phyloP scores from a whole-genome alignment of 1,139 yeast species.

The Kurtzmaniella quercitrusa region DNA sequence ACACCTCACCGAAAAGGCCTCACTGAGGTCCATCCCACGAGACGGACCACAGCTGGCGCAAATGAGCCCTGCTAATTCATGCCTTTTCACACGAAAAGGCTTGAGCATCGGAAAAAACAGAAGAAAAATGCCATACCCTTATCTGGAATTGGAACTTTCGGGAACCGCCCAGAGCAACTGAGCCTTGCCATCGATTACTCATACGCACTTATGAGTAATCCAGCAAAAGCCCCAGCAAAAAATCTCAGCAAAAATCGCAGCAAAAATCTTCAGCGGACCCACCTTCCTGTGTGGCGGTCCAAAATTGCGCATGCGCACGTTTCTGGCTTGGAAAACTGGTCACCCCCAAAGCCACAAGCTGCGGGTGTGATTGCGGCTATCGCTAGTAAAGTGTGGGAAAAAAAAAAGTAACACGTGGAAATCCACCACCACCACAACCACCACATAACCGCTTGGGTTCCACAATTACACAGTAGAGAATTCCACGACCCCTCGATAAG shows the following conservation, averaged over 20 bases:
- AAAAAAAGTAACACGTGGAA: neutral
- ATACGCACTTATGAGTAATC: neutral
- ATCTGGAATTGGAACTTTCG: neutral
- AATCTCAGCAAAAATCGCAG: too few species aligned
- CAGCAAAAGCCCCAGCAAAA: neutral
- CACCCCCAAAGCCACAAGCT: neutral
- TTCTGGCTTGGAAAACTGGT: neutral
- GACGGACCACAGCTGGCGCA: too few species aligned
- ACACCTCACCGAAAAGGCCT: too few species aligned
- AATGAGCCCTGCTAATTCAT: too few species aligned
- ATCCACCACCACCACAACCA: constrained; percentile 1
- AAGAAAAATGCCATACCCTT: neutral
- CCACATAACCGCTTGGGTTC: constrained; percentile 1
- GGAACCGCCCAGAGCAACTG: neutral
- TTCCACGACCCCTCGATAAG: neutral
- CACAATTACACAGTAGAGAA: neutral
- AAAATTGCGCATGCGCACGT: neutral
- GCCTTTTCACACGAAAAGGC: too few species aligned
- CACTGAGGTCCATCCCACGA: too few species aligned
- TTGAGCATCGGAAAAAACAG: neutral
- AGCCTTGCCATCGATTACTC: neutral
- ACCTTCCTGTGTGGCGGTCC: neutral
- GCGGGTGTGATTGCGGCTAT: neutral
- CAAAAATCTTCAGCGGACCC: neutral
- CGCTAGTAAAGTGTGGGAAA: too few species aligned